Evolutionary conservation across 768 basidiomycete species (phyloP), one percentile per base, ranked within the genome.

Genomic region (Rhodotorula graminis): DNA sequence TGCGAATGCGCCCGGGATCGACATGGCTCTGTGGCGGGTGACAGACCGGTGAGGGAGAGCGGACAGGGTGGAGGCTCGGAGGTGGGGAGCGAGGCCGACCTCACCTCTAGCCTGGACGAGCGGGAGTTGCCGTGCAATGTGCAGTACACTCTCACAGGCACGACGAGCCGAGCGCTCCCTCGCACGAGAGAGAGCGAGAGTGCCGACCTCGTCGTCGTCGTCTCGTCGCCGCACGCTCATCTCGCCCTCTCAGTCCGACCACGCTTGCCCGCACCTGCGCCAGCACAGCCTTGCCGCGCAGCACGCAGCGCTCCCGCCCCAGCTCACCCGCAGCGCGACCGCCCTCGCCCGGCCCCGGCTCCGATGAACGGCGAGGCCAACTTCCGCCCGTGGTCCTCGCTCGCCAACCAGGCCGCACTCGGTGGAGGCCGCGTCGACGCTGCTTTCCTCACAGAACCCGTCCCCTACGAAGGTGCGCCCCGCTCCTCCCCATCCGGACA

Each of bases 341-440:
- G 9, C 37, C n/a, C 37, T 37, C 37, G 37, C 37, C 37, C 37
- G 4, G 37, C 37, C 37, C 37, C 37, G n/a, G 23, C 11, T 23
- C 50, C 50, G 23, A 52, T 52, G 50, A 23, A 25, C 50, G 50
- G 25, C 50, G 50, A 25, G 4, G 23, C 50, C 50, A 23, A 27
- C 50, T 25, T 27, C 50, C 50, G 50, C 21, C 42, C 46, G 63
- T 46, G 50, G 37, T 44, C 46, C 33, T 10, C 44, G 3, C 53
- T 46, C 40, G 53, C 55, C 2, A 46, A 14, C n/a, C 53, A 55
- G 53, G 47, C 46, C 56, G 33, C 42, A 5, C 44, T 44, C 8
- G 70, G 65, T 0, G 70, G 70, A 0, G 70, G 65, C 3, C 57
- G 70, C 10, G 65, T 58, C 31, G 70, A 71, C 23, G 61, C 55